Conservation (phyloP, 2,329 filamentous ascomycete species). For the Cladosporium oxysporum region DNA sequence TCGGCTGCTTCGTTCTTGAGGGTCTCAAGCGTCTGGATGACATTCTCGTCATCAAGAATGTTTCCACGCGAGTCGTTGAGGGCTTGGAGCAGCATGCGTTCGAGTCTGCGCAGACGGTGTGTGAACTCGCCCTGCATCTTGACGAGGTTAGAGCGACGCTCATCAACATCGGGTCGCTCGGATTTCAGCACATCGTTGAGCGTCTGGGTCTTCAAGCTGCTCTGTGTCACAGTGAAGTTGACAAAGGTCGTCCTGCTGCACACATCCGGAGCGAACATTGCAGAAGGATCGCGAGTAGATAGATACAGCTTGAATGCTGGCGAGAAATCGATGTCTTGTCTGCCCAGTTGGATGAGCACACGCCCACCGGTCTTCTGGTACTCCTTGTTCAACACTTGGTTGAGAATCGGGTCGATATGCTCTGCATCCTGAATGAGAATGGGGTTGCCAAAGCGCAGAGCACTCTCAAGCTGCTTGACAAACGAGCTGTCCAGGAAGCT, state of each 20-base stretch:
- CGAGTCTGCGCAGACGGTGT: constrained; percentile 91
- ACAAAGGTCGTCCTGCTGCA: constrained; percentile 98
- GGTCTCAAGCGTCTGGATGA: constrained; percentile 96
- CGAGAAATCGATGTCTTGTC: constrained; percentile 98
- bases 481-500: constrained; percentile 98
- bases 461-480: constrained; percentile 96
- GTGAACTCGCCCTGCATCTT: constrained; percentile 99
- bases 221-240: constrained; percentile 99
- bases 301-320: constrained; percentile 94
- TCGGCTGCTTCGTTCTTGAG: constrained; percentile 97
- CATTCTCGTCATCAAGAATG: constrained; percentile 96
- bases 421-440: constrained; percentile 99
- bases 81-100: constrained; percentile 90
- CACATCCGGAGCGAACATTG: constrained; percentile 91
- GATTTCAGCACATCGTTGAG: constrained; percentile 97
- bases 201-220: constrained; percentile 96
- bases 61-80: constrained; percentile 97
- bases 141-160: constrained; percentile 93
- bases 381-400: constrained; percentile 98
- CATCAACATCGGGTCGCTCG: constrained; percentile 94
- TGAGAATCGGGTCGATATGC: constrained; percentile 93
- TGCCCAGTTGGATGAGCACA: constrained; percentile 96
- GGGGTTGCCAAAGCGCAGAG: constrained; percentile 94
- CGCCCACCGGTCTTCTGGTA: constrained; percentile 98
- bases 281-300: constrained; percentile 93